Conservation (phyloP, 2,329 filamentous ascomycete genomes). For the Curvularia verruculosa region DNA sequence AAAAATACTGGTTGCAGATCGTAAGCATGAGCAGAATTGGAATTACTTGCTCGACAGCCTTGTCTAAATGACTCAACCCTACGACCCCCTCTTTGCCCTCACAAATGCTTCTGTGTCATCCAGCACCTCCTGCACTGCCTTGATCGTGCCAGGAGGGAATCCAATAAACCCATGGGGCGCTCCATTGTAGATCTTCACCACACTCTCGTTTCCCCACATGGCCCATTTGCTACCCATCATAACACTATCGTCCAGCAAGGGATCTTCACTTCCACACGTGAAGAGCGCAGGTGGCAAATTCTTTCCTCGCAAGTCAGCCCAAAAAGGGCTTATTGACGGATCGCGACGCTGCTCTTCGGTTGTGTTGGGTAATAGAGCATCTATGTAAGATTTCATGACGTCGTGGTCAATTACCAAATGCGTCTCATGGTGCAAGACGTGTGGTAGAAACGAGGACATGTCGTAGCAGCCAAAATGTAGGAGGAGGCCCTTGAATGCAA, state of each 20-base stretch:
- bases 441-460: conserved; percentile 52
- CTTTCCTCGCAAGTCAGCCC: conserved; percentile 50
- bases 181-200: conserved; percentile 62
- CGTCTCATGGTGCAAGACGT: conserved; percentile 47
- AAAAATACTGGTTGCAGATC: neutral
- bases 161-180: conserved; percentile 61
- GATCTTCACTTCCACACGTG: conserved; percentile 61
- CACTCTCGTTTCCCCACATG: conserved; percentile 57
- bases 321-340: conserved; percentile 58
- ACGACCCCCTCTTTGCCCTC: conserved; percentile 33
- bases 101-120: conserved; percentile 51
- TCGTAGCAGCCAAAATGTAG: conserved; percentile 62
- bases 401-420: conserved; percentile 55
- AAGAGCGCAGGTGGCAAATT: conserved; percentile 61
- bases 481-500: conserved; percentile 58
- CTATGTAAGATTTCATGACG: conserved; percentile 55
- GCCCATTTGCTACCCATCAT: conserved; percentile 63
- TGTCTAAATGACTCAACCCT: neutral
- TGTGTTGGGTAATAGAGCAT: conserved; percentile 54
- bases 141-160: conserved; percentile 47
- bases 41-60: neutral
- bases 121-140: conserved; percentile 48
- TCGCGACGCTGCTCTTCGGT: conserved; percentile 51
- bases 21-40: neutral
- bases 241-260: conserved; percentile 59